These are phyloP conservation scores for Neurospora sp. DNA, from an alignment of 495 filamentous ascomycete species.

Conservation along the genomic window DNA sequence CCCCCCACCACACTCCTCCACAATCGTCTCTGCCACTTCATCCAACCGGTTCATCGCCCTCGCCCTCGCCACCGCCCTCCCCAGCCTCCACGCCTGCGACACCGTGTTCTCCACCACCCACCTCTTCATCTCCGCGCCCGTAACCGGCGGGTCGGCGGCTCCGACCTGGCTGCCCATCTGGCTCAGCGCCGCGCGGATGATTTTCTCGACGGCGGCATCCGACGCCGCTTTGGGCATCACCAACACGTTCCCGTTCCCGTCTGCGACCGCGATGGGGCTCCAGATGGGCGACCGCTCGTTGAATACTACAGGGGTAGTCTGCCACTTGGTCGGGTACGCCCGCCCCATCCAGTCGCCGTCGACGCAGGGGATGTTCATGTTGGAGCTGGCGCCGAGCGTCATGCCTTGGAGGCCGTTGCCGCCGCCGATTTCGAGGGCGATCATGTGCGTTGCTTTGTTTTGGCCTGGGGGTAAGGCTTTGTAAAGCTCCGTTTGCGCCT, in stretches of 20 bases:
- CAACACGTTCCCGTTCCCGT: conserved; percentile 40
- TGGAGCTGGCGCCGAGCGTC: conserved; percentile 36
- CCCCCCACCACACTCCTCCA: conserved; percentile 41
- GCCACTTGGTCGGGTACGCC: conserved; percentile 47
- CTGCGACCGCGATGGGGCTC: conserved; percentile 35
- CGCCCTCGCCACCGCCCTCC: conserved; percentile 42
- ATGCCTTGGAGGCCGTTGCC: conserved; percentile 44
- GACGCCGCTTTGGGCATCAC: conserved; percentile 30
- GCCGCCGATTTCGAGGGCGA: conserved; percentile 45
- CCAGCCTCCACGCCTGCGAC: conserved; percentile 44
- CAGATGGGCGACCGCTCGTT: conserved; percentile 35
- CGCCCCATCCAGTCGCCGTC: conserved; percentile 50
- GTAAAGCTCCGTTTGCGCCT: conserved; percentile 37
- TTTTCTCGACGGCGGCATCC: conserved; percentile 29
- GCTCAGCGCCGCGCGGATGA: conserved; percentile 32
- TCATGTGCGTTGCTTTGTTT: conserved; percentile 26
- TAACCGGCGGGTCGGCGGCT: conserved; percentile 34
- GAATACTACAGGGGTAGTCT: conserved; percentile 45
- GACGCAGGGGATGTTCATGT: conserved; percentile 40
- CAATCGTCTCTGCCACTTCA: conserved; percentile 43
- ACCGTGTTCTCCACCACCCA: conserved; percentile 43
- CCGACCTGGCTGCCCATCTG: conserved; percentile 39
- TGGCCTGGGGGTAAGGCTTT: conserved; percentile 13
- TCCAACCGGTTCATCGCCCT: conserved; percentile 35
- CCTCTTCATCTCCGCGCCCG: conserved; percentile 33